Evolutionary conservation across 1,284 basidiomycete species (phyloP).

Genomic region (Ustilago curta): DNA sequence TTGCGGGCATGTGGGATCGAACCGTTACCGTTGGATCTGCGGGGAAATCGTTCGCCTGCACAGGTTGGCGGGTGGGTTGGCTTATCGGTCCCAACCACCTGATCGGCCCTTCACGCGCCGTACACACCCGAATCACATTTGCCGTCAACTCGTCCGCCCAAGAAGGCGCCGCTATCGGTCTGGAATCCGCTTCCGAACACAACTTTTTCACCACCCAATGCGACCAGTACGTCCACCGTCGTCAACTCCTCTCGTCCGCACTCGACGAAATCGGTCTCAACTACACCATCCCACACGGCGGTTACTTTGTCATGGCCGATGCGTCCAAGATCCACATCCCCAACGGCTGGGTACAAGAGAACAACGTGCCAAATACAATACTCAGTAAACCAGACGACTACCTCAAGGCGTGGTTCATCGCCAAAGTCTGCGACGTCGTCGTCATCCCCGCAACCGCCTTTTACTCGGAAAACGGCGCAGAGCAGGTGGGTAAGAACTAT

Average conservation of each 20-base stretch:
- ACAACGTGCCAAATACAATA: conserved; percentile 80
- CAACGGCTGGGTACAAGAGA: conserved; percentile 83
- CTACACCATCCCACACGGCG: conserved; percentile 72
- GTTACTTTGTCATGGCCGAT: conserved; percentile 74
- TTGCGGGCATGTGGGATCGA: conserved; percentile 90
- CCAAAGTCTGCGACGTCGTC: conserved; percentile 66
- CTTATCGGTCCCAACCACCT: conserved; percentile 87
- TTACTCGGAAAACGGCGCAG: conserved; percentile 51
- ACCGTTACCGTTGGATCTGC: conserved; percentile 85
- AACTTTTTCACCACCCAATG: conserved; percentile 84
- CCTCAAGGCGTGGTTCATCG: conserved; percentile 73
- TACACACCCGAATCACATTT: conserved; percentile 93
- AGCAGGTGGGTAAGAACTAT: conserved; percentile 53
- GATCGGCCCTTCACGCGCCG: conserved; percentile 86
- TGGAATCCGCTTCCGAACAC: conserved; percentile 76
- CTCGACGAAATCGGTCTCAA: conserved; percentile 87
- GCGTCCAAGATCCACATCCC: conserved; percentile 85
- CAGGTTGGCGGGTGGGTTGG: conserved; percentile 98
- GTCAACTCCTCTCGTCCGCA: conserved; percentile 78
- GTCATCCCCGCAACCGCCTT: conserved; percentile 67
- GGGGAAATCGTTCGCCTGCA: conserved; percentile 90
- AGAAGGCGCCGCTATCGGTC: conserved; percentile 74
- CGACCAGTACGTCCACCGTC: conserved; percentile 83
- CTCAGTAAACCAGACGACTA: conserved; percentile 88
- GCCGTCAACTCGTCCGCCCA: conserved; percentile 90